Evolutionary conservation across 202 grass and related monocot species (phyloP), one percentile per base, ranked within the genome.

Genomic region (Miscanthus sacchariflorus): DNA sequence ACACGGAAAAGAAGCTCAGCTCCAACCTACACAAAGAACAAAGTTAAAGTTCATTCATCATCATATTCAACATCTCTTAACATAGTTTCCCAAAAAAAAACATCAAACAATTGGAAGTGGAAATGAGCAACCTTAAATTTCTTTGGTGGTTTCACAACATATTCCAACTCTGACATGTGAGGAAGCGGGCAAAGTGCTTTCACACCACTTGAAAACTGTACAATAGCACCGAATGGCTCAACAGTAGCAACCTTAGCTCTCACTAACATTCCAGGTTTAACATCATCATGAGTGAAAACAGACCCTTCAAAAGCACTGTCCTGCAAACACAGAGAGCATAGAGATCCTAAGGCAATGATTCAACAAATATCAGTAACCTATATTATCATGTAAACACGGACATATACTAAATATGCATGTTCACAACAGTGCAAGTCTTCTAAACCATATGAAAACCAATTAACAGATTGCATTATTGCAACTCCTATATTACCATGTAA

Each of bases 251-350:
- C 91, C 91, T 95, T 99, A 73, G 92, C 94, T 83, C 90, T 96
- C 52, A 96, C 91, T 84, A 94, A 54, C 94, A 99, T 96, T 84
- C 96, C 96, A 88, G 96, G 94, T 81, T 96, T 99, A 76, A 96
- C 92, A 95, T 99, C 96, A 70, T 93, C 92, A 88, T 99, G 96
- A 81, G 96, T 99, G 86, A 99, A 99, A 88, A 99, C 92, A 89
- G 94, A 93, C 35, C 92, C 94, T 91, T 99, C 96, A 87, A 99
- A 95, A 84, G 96, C 94, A 92, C 94, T 99, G 69, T 93, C 94
- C 96, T 99, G 88, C 54, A 78, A 81, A 79, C 38, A 83, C 10
- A 85, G 69, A 84, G 30, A 42, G 70, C 49, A 79, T 21, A 49
- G 49, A 74, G 59, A 86, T 36, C 61, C 40, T 82, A 14, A 81